Conservation (phyloP, 2,329 filamentous ascomycete genomes). For the Volutella citrinella region DNA sequence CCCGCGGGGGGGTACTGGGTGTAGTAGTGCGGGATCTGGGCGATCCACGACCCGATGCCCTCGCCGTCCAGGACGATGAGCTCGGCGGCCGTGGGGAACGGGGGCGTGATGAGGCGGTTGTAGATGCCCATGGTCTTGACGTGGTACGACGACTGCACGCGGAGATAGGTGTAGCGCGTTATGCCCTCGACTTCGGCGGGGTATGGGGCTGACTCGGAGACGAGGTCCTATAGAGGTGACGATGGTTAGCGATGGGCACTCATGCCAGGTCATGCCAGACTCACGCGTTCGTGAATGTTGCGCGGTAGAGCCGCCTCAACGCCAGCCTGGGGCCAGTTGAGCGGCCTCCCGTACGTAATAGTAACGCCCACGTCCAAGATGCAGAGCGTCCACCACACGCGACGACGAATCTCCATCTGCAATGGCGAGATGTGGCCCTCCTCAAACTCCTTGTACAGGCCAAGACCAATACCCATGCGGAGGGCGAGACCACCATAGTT, state of each 20-base stretch:
- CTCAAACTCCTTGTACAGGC: slow-evolving; percentile 13
- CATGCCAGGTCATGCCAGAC: too few species aligned
- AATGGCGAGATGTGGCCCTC: slow-evolving; percentile 4
- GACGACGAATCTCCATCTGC: slow-evolving; percentile 10
- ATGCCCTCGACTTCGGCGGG: slow-evolving; percentile 12
- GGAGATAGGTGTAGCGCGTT: slow-evolving; percentile 12
- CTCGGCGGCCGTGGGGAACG: slow-evolving; percentile 13
- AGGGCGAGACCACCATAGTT: slow-evolving; percentile 13
- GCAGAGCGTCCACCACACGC: slow-evolving; percentile 16
- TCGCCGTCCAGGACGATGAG: slow-evolving; percentile 12
- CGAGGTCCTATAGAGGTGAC: slow-evolving; percentile 8
- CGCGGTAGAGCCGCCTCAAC: slow-evolving; percentile 11
- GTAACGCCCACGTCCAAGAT: slow-evolving; percentile 13
- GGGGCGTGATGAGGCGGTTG: slow-evolving; percentile 15
- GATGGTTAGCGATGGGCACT: not conserved
- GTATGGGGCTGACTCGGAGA: slow-evolving; percentile 4
- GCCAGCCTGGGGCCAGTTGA: slow-evolving; percentile 14
- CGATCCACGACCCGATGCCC: slow-evolving; percentile 14
- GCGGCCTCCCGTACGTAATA: slow-evolving; percentile 11
- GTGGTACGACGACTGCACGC: slow-evolving; percentile 14
- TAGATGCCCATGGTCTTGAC: slow-evolving; percentile 15
- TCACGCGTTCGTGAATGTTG: too few species aligned
- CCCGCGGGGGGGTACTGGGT: slow-evolving; percentile 2
- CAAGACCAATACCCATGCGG: slow-evolving; percentile 6
- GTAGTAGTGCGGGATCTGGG: slow-evolving; percentile 14